phyloP scores from a whole-genome alignment of 108 stramenopile species.

The Skeletonema potamos region DNA sequence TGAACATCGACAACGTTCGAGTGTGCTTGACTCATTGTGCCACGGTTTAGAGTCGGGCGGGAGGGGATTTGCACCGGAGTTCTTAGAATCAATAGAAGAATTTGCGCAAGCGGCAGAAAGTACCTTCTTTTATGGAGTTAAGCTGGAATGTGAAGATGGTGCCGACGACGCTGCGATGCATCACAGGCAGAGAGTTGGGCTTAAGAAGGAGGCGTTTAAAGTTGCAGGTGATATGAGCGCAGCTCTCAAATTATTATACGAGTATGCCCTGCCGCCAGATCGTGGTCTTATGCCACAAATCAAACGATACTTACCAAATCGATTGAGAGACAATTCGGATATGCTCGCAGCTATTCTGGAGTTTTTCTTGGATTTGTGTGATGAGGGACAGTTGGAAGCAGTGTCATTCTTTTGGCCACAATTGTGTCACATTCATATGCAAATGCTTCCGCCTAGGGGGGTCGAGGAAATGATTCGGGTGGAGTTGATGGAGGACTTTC shows the following conservation, averaged over 20 bases:
- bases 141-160: conserved; percentile 15
- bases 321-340: conserved; percentile 37
- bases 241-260: conserved; percentile 75
- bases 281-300: conserved; percentile 8
- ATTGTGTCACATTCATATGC: conserved; percentile 79
- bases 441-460: conserved; percentile 79
- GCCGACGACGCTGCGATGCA: conserved; percentile 14
- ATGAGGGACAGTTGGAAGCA: conserved; percentile 76
- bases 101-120: conserved; percentile 45
- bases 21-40: conserved; percentile 47
- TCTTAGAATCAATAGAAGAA: conserved; percentile 68
- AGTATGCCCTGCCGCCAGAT: conserved; percentile 63
- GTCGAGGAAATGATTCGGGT: conserved; percentile 62
- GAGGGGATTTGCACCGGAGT: conserved; percentile 55
- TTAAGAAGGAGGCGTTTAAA: conserved; percentile 86
- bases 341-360: conserved; percentile 80
- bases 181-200: conserved; percentile 47
- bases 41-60: conserved; percentile 48
- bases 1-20: conserved; percentile 45
- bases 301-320: conserved; percentile 1
- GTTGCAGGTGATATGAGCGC: conserved; percentile 90
- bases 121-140: conserved; percentile 28
- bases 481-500: conserved; percentile 85
- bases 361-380: conserved; percentile 82
- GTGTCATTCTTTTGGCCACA: conserved; percentile 88